Evolutionary conservation across 495 filamentous ascomycete species (phyloP).

Genomic region (Hypoxylon intermedium): DNA sequence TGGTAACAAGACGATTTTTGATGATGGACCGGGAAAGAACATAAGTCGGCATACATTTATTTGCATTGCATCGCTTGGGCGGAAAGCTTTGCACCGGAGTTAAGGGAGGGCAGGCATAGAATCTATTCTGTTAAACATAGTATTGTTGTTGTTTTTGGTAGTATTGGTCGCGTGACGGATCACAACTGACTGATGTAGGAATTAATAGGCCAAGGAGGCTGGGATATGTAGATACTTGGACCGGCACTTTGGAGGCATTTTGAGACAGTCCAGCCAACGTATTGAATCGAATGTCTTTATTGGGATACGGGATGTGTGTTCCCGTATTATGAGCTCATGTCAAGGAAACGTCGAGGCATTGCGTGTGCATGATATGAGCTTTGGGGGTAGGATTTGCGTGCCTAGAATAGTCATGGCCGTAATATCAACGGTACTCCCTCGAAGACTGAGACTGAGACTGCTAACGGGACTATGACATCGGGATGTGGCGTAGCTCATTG

Average conservation of each 20-base stretch:
- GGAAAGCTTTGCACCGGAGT: conserved; percentile 21
- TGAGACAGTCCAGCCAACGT: background rate
- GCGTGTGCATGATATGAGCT: background rate
- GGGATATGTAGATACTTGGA: conserved; percentile 13
- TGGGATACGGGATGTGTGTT: background rate
- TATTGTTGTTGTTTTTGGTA: conserved; percentile 11
- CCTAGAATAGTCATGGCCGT: background rate
- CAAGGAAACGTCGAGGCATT: background rate
- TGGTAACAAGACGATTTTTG: conserved; percentile 2
- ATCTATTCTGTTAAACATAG: conserved; percentile 3
- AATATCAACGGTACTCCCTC: background rate
- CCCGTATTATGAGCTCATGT: background rate
- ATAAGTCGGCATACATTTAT: conserved; percentile 14
- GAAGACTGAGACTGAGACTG: background rate
- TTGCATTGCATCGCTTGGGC: conserved; percentile 20
- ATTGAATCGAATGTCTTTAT: conserved; percentile 1
- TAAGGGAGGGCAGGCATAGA: conserved; percentile 3
- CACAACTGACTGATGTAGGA: conserved; percentile 17
- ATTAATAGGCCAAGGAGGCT: conserved; percentile 3
- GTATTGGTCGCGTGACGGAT: conserved; percentile 7
- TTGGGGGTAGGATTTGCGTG: background rate
- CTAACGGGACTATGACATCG: background rate
- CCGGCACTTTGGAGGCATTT: background rate
- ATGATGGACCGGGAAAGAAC: conserved; percentile 14
- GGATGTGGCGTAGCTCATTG: background rate